Evolutionary conservation across 176 grass and related monocot genomes (phyloP), one percentile per base, ranked within the genome.

Genomic region (Aegilops tauschii): DNA sequence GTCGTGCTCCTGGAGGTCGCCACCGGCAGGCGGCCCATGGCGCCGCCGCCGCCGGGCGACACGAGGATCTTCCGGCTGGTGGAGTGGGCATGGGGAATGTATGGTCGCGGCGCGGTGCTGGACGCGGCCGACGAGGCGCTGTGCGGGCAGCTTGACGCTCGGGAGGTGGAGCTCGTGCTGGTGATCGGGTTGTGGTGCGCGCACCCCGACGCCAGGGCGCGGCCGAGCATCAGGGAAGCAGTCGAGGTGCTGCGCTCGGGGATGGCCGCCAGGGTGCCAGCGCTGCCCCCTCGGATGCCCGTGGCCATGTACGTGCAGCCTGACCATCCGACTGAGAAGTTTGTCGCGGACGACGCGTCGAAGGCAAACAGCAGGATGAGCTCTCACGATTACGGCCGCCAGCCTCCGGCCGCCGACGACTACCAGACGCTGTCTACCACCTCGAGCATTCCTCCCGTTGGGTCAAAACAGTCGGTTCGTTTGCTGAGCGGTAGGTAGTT

Each of bases 1-100:
- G 94, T 97, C 49, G 94, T 97, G 67, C 86, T 97, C 50, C 80
- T 97, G 18, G 94, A 97, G 80, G 27, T 65, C 12, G 62, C 62
- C 62, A 29, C 25, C 23, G 72, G 72, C 72, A 10, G 35, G 36
- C 35, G 20, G 10, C 35, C 36, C 69, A 39, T 72, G 10, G 69
- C 62, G 23, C 62, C 25, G 62, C 62, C 62, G 0, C 25, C 3
- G 25, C 25, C 25, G 4, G 62, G 62, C 11, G 62, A 2, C 11
- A 29, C 23, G 23, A 63, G 11, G 11, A 65, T 65, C 62, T 65
- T 65, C 25, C 25, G 62, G 10, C 69, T 72, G 69, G 35, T 39
- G 69, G 69, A 72, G 36, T 88, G 81, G 82, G 82, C 78, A 54
- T 92, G 90, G 77, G 86, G 82, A 13, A 36, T 88, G 6, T 85